Base-by-base conservation (phyloP, 495 filamentous ascomycete species). In the Rhizodiscina lignyota region DNA sequence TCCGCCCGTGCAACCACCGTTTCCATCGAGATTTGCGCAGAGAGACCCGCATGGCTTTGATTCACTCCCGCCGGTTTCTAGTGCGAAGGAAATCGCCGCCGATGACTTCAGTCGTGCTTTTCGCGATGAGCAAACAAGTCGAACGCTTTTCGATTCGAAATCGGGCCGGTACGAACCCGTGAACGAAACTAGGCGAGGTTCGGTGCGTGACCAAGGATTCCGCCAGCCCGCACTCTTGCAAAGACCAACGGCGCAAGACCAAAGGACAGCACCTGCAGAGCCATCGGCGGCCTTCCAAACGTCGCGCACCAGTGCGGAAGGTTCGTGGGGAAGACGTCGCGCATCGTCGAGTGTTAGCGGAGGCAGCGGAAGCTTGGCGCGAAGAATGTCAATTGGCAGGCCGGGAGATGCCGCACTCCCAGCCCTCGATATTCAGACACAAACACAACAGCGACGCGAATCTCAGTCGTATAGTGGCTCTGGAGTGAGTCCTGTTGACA, bases 301-400 rank as follows among this genome's bases (percentile, higher is more conserved):
- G 5, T 72, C 75, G 40, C 69, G 83, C 30, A 68, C 68, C 10
- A 51, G 40, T 26, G 74, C 75, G 34, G 79, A 86, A 39, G 69
- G 61, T 12, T 50, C 50, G 11, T 93, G 82, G 66, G 70, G 66
- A 19, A 74, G 85, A 37, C 73, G 83, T 30, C 76, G 91, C 30
- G 77, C 79, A 34, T 94, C 87, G n/a, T 94, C 87, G 1, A 94
- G 85, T 49, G 79, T 93, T 20, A 94, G 87, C 51, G 87, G 85
- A 21, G 83, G 83, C 38, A 94, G 85, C 55, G 80, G 79, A 29
- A 68, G 65, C 31, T 70, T 70, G 48, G 67, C 65, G 36, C 63
- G 70, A 39, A 62, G 70, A 15, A 64, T 63, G 55, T 77, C 72
- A 5, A 59, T 70, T 40, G 57, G 63, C 32, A 59, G 50, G 11